Evolutionary conservation across 768 basidiomycete species (phyloP), one percentile per base, ranked within the genome.

Genomic region (Amanita polypyramis): DNA sequence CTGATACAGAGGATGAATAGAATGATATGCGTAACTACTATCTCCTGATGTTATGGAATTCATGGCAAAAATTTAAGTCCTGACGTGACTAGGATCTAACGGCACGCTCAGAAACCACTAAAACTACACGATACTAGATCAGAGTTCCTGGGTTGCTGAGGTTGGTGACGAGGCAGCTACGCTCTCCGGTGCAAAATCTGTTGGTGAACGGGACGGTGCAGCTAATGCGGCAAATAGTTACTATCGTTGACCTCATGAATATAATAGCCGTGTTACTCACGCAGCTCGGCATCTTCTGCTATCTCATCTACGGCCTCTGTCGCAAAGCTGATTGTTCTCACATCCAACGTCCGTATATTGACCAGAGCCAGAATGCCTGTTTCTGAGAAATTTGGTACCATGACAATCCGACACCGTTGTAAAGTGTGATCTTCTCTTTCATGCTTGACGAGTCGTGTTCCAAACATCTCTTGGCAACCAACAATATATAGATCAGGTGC

Each of bases 401-500:
- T 69, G 20, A 97, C 73, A 33, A 96, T 68, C 45, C 93, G 71
- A 66, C 82, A 85, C 54, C 59, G 66, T 53, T 64, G 68, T 23
- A 56, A 44, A 21, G 5, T 12, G 43, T 56, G 55, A 37, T 37
- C 54, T 49, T 59, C 65, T 54, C 38, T 55, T 59, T 73, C 61
- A 27, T 58, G 52, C 51, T 65, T 63, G 4, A 89, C 76, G 33
- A 94, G 51, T 44, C 76, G 74, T 3, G 93, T 95, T 47, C 72
- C 77, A 56, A 97, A 97, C 51, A 68, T 68, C 25, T 84, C 80
- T 65, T 97, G 94, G 51, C 89, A 89, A 29, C 96, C 96, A n/a
- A 94, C 72, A 54, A 94, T 71, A 62, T 97, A 98, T 23, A 98
- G 64, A 59, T 96, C 80, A 12, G 96, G 96, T 7, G 90, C 84